Percentiles rank a stretch among this genome's conserved stretches.
Conservation (phyloP, 2,329 filamentous ascomycete species). For the Lasiodiplodia sp. region DNA sequence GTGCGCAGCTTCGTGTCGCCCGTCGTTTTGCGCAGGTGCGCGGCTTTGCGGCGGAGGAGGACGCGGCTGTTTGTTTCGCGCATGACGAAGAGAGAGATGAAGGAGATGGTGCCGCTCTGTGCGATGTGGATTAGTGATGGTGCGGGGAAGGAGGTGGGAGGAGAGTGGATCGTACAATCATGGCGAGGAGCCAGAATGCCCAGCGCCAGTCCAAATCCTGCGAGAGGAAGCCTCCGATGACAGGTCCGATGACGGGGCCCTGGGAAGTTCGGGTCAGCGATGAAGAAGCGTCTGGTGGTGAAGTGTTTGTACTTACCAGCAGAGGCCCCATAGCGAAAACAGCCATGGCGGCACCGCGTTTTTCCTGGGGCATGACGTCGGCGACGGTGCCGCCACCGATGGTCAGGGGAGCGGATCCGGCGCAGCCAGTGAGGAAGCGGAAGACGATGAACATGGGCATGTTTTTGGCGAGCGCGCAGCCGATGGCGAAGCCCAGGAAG, state of each 20-base stretch:
- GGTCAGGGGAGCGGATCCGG: slow-evolving; percentile 44
- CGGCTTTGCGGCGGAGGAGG: slow-evolving; percentile 56
- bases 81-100: slow-evolving; percentile 49
- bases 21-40: slow-evolving; percentile 56
- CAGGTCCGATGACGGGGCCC: slow-evolving; percentile 45
- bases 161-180: slow-evolving; percentile 27
- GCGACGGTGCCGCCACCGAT: slow-evolving; percentile 46
- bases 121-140: too few species aligned
- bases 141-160: slow-evolving; percentile 30
- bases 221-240: slow-evolving; percentile 45
- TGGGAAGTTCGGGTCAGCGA: not conserved
- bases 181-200: slow-evolving; percentile 41
- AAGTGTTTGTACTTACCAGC: slow-evolving; percentile 21
- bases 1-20: slow-evolving; percentile 54
- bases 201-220: slow-evolving; percentile 44
- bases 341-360: slow-evolving; percentile 47
- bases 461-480: slow-evolving; percentile 45
- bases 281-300: fast-evolving
- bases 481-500: slow-evolving; percentile 60
- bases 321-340: slow-evolving; percentile 49
- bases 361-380: slow-evolving; percentile 44
- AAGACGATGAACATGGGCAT: slow-evolving; percentile 49
- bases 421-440: slow-evolving; percentile 45
- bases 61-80: slow-evolving; percentile 58
- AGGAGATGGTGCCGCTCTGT: slow-evolving; percentile 42